Conservation (phyloP, 306 rosid genomes). For the Lagenaria siceraria region DNA sequence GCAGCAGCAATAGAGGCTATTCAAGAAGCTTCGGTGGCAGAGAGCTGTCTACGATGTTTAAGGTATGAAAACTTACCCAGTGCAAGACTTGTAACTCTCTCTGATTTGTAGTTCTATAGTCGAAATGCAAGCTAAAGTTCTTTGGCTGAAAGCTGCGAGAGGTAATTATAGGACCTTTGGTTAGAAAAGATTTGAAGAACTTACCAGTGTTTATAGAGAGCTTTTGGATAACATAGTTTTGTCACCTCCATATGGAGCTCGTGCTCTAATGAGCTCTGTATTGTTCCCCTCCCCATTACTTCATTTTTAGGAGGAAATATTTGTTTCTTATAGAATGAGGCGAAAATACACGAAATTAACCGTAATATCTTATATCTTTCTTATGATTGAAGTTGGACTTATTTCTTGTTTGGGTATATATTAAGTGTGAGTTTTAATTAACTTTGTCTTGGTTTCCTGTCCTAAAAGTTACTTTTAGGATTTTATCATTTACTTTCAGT, state of each 20-base stretch:
- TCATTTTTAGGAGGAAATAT: not conserved
- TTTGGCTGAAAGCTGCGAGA: not conserved
- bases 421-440: not conserved
- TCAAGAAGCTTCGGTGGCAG: constrained; percentile 93
- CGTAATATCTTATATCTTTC: not conserved
- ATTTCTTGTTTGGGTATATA: not conserved
- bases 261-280: not conserved
- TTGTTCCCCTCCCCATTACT: not conserved
- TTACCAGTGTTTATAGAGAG: not conserved
- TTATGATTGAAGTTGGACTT: not conserved
- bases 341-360: not conserved
- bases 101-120: not conserved
- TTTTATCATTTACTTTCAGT: not conserved
- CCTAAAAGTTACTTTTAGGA: not conserved
- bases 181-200: not conserved
- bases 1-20: constrained; percentile 82
- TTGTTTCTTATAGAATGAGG: not conserved
- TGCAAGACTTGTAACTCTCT: not conserved
- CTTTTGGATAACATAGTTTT: not conserved
- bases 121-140: not conserved
- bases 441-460: not conserved
- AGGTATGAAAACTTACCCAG: constrained; percentile 31
- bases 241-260: not conserved
- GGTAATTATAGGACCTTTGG: not conserved
- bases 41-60: constrained; percentile 73